Evolutionary conservation across 78 protist genomes (phyloP).

Genomic region (Speleostelium caveatum): DNA sequence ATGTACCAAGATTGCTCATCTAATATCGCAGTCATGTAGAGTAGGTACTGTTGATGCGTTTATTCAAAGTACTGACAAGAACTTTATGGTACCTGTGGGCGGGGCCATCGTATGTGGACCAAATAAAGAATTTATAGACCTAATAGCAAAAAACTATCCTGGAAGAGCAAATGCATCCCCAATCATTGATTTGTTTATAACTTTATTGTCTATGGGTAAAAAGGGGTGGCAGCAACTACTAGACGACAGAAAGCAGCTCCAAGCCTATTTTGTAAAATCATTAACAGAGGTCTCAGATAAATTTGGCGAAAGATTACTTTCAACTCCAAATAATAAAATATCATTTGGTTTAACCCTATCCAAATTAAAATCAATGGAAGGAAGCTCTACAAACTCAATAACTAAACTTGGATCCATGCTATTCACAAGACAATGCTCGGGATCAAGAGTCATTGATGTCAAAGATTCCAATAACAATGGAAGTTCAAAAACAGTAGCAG

Average conservation of each 20-base stretch:
- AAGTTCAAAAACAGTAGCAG: conserved; percentile 40
- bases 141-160: conserved; percentile 73
- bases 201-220: conserved; percentile 95
- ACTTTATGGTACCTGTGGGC: conserved; percentile 99
- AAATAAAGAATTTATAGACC: conserved; percentile 41
- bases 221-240: conserved; percentile 62
- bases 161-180: conserved; percentile 96
- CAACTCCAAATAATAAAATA: conserved; percentile 81
- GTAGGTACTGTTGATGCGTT: conserved; percentile 92
- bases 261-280: conserved; percentile 5
- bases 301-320: conserved; percentile 84
- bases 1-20: conserved; percentile 42
- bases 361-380: background rate
- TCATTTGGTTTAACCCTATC: conserved; percentile 81
- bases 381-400: background rate
- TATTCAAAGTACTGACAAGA: conserved; percentile 99
- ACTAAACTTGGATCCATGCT: conserved; percentile 90
- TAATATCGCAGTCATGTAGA: conserved; percentile 37
- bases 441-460: conserved; percentile 80
- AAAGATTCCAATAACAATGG: background rate
- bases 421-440: conserved; percentile 91
- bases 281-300: conserved; percentile 56
- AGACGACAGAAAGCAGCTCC: conserved; percentile 45
- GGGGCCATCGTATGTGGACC: conserved; percentile 93
- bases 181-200: conserved; percentile 94